Evolutionary conservation across 805 yeast genomes (phyloP).

Genomic region (Ogataea paradorogensis): DNA sequence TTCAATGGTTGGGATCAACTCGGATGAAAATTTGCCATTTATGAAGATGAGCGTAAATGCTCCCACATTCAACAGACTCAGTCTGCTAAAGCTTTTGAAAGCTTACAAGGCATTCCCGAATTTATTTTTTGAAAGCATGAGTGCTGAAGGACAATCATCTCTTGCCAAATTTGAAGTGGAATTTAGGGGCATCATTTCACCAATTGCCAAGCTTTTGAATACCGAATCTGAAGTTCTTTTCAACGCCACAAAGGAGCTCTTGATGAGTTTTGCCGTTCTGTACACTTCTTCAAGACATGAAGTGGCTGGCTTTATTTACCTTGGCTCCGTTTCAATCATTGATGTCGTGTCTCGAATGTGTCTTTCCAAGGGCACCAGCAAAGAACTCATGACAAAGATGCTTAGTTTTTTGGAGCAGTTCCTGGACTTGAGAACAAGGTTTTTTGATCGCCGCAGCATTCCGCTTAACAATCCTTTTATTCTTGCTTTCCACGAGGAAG

Average conservation of each 20-base stretch:
- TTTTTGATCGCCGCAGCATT: slow-evolving; percentile 9
- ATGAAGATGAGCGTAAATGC: slow-evolving; percentile 15
- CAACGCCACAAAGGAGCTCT: slow-evolving; percentile 36
- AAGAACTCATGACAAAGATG: slow-evolving; percentile 29
- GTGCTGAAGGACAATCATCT: slow-evolving; percentile 5
- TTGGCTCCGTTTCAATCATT: slow-evolving; percentile 38
- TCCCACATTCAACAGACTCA: slow-evolving; percentile 11
- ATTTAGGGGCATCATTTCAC: slow-evolving; percentile 23
- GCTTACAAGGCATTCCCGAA: slow-evolving; percentile 35
- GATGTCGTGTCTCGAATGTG: slow-evolving; percentile 35
- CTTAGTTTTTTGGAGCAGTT: slow-evolving; percentile 39
- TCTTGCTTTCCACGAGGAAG: slow-evolving; percentile 19
- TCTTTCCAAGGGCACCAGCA: slow-evolving; percentile 23
- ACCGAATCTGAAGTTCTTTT: slow-evolving; percentile 36
- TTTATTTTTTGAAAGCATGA: slow-evolving; percentile 25
- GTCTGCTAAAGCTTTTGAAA: slow-evolving; percentile 31
- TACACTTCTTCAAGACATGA: slow-evolving; percentile 28
- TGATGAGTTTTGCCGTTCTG: slow-evolving; percentile 34
- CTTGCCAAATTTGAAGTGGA: slow-evolving; percentile 19
- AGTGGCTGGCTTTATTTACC: slow-evolving; percentile 34
- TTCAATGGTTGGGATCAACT: neutral
- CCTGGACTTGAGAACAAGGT: slow-evolving; percentile 35
- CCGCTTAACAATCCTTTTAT: neutral
- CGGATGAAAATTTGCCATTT: slow-evolving; percentile 3
- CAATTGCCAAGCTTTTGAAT: slow-evolving; percentile 38